These are phyloP conservation scores for Globisporangium heterothallicum DNA, from an alignment of 352 stramenopile genomes.

Conservation along the genomic window DNA sequence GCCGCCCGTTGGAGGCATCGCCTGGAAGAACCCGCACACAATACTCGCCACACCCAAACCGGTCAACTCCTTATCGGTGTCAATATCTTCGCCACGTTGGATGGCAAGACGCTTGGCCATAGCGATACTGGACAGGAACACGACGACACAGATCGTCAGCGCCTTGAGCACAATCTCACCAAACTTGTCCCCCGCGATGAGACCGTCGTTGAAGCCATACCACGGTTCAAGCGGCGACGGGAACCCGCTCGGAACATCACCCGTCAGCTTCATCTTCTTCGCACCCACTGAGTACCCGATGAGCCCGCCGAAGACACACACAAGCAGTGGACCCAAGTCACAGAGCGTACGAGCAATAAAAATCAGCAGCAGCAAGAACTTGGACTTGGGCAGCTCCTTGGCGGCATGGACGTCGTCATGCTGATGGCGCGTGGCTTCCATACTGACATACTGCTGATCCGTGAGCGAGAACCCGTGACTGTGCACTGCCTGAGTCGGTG, in stretches of 20 bases:
- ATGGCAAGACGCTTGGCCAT: conserved; percentile 83
- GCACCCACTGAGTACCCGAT: conserved; percentile 39
- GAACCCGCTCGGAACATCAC: conserved; percentile 57
- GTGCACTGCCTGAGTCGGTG: conserved; percentile 13
- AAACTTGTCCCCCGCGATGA: conserved; percentile 38
- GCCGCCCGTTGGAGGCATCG: conserved; percentile 76
- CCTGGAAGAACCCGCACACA: conserved; percentile 74
- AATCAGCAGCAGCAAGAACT: conserved; percentile 18
- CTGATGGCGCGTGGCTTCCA: conserved; percentile 15
- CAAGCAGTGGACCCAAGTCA: conserved; percentile 61
- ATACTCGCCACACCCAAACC: conserved; percentile 82
- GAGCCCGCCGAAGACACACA: conserved; percentile 59
- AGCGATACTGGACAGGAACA: conserved; percentile 86
- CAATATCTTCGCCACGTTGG: conserved; percentile 60
- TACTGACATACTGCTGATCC: conserved; percentile 39
- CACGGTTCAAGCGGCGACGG: conserved; percentile 31
- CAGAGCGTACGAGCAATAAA: conserved; percentile 37
- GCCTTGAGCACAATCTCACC: conserved; percentile 47
- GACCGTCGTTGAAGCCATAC: conserved; percentile 36
- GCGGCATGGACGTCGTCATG: conserved; percentile 2
- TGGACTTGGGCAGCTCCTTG: conserved; percentile 14
- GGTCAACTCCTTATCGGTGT: conserved; percentile 78
- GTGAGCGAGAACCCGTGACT: conserved; percentile 34
- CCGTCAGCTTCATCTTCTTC: conserved; percentile 63
- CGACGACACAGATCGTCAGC: conserved; percentile 68